Percentiles rank a stretch among this genome's conserved stretches.
These are phyloP conservation scores for Skeletonema tropicum DNA, from an alignment of 108 stramenopile genomes.

Conservation along the genomic window DNA sequence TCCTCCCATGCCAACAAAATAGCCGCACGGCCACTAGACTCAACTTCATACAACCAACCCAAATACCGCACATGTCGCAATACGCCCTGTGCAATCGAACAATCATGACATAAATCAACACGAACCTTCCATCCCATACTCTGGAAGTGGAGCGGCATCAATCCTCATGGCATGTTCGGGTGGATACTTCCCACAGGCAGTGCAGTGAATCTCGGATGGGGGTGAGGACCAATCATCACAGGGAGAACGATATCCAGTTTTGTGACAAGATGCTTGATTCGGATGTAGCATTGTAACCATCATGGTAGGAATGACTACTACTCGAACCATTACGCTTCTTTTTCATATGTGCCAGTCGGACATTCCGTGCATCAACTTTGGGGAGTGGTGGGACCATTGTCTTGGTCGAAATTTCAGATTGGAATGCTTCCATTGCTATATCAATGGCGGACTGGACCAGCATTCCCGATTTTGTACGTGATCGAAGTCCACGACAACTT, in stretches of 20 bases:
- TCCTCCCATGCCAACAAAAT: constrained; percentile 42
- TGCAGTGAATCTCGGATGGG: constrained; percentile 40
- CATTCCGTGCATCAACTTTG: constrained; percentile 28
- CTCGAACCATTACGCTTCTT: constrained; percentile 4
- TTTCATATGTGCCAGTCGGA: constrained; percentile 6
- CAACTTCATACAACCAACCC: constrained; percentile 56
- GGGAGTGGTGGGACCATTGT: constrained; percentile 42
- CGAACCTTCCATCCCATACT: constrained; percentile 79
- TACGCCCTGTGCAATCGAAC: constrained; percentile 70
- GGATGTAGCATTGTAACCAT: neutral
- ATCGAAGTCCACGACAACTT: constrained; percentile 5
- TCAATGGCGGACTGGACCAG: constrained; percentile 34
- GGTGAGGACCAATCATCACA: constrained; percentile 39
- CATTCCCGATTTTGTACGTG: constrained; percentile 22
- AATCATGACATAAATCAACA: constrained; percentile 64
- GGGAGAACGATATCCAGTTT: constrained; percentile 49
- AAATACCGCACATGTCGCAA: constrained; percentile 65
- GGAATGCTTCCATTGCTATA: constrained; percentile 17
- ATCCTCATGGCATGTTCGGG: constrained; percentile 49
- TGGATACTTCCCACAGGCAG: constrained; percentile 43
- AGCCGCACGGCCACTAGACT: constrained; percentile 64
- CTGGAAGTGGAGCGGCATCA: constrained; percentile 64
- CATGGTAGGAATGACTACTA: neutral
- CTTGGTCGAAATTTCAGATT: constrained; percentile 22
- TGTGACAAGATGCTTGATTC: constrained; percentile 1